These are phyloP conservation scores for Barnettozyma sp. DNA, from an alignment of 805 yeast genomes.

Conservation along the genomic window DNA sequence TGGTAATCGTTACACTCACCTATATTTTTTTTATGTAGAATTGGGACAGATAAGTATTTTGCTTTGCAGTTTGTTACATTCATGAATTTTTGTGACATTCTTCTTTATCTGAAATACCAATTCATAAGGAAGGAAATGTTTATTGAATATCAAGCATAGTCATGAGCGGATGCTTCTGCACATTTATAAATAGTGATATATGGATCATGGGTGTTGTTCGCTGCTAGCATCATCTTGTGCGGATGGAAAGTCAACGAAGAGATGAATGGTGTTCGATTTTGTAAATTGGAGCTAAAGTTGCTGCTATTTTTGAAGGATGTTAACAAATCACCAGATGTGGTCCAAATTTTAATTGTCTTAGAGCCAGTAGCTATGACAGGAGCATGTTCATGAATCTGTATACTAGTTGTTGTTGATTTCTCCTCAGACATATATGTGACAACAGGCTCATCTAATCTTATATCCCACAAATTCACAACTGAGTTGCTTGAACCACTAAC, in stretches of 20 bases:
- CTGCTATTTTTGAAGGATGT: constrained; percentile 47
- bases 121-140: too few relatives aligned
- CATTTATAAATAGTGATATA: constrained; percentile 58
- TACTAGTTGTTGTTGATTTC: constrained; percentile 43
- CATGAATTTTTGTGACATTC: too few relatives aligned
- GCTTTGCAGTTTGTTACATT: too few relatives aligned
- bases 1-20: too few relatives aligned
- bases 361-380: constrained; percentile 90
- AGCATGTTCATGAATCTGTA: constrained; percentile 93
- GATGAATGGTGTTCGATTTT: constrained; percentile 38
- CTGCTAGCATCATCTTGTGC: constrained; percentile 89
- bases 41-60: too few relatives aligned
- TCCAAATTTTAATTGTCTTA: constrained; percentile 71
- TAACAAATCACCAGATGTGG: constrained; percentile 73
- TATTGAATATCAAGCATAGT: constrained; percentile 3
- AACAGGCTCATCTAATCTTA: constrained; percentile 67
- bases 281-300: constrained; percentile 17
- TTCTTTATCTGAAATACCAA: too few relatives aligned
- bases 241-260: constrained; percentile 79
- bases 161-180: constrained; percentile 24
- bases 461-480: constrained; percentile 83
- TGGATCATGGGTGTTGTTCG: constrained; percentile 72
- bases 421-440: constrained; percentile 50
- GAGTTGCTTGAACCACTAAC: constrained; percentile 83
- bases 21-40: too few relatives aligned